Percentiles rank a stretch among this genome's conserved stretches.
Evolutionary conservation across 1,139 yeast species (phyloP).

Genomic region (Candida buenavistaensis): DNA sequence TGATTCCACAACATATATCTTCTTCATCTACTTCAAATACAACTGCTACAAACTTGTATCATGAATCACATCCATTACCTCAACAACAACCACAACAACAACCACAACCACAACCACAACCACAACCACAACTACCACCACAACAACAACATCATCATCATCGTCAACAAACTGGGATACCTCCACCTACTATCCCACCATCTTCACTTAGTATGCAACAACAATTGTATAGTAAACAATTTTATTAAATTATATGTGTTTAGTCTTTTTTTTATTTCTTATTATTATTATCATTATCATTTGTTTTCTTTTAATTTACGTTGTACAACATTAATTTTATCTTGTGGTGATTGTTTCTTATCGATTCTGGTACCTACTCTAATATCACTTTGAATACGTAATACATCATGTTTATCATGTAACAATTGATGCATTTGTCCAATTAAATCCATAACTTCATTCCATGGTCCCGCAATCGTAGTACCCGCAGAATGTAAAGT

Average conservation of each 20-base stretch:
- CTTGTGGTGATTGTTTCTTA: constrained; percentile 64
- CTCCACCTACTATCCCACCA: constrained; percentile 1
- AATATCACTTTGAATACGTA: constrained; percentile 80
- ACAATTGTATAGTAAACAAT: constrained; percentile 4
- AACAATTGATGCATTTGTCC: constrained; percentile 76
- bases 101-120: neutral
- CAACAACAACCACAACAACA: constrained; percentile 29
- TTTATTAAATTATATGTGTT: constrained; percentile 2
- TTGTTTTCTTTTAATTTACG: constrained; percentile 34
- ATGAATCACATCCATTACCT: too few relatives aligned
- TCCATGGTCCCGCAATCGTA: constrained; percentile 92
- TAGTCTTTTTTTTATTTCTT: too few relatives aligned
- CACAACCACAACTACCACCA: constrained; percentile 17
- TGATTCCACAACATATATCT: neutral
- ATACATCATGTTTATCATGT: constrained; percentile 61
- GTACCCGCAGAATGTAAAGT: constrained; percentile 89
- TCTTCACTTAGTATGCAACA: constrained; percentile 5
- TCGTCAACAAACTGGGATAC: neutral
- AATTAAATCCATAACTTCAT: constrained; percentile 73
- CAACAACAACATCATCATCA: constrained; percentile 2
- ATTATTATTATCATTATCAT: neutral
- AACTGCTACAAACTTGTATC: too few relatives aligned
- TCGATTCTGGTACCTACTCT: constrained; percentile 82
- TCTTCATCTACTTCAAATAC: neutral
- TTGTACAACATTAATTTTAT: constrained; percentile 63